A percentile compares a stretch with the other conserved stretches of the same genome.
Conservation (phyloP, 2,329 filamentous ascomycete genomes). For the Talaromyces rugulosus region DNA sequence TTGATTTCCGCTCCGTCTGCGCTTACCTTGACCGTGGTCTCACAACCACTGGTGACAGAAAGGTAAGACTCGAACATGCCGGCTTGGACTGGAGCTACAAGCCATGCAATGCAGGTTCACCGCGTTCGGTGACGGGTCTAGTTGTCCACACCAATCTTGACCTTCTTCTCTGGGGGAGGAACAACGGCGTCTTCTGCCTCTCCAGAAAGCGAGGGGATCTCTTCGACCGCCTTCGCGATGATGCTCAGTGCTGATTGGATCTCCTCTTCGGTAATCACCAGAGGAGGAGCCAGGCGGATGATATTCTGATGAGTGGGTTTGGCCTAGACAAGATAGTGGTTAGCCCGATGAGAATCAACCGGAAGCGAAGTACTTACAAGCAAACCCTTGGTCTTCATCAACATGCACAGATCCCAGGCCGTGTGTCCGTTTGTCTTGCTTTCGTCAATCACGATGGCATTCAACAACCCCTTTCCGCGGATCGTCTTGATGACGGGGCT, state of each 20-base stretch:
- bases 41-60: neutral
- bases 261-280: conserved; percentile 88
- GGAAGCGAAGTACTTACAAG: conserved; percentile 58
- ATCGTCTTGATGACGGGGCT: conserved; percentile 72
- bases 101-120: conserved; percentile 10
- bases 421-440: conserved; percentile 75
- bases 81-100: conserved; percentile 15
- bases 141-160: conserved; percentile 49
- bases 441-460: conserved; percentile 95
- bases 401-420: conserved; percentile 93
- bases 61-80: conserved; percentile 11
- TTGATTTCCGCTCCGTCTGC: neutral
- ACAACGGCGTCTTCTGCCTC: conserved; percentile 54
- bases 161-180: conserved; percentile 57
- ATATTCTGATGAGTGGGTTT: conserved; percentile 99
- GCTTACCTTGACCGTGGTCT: neutral
- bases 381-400: conserved; percentile 92
- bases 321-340: conserved; percentile 54
- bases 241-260: conserved; percentile 72
- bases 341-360: neutral
- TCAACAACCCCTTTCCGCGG: conserved; percentile 88
- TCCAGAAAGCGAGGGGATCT: conserved; percentile 68
- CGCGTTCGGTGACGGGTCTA: conserved; percentile 1
- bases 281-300: conserved; percentile 91
- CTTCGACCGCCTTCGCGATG: conserved; percentile 75